Evolutionary conservation across 164 flowering plant species (phyloP).

Genomic region (Liriodendron chinense): DNA sequence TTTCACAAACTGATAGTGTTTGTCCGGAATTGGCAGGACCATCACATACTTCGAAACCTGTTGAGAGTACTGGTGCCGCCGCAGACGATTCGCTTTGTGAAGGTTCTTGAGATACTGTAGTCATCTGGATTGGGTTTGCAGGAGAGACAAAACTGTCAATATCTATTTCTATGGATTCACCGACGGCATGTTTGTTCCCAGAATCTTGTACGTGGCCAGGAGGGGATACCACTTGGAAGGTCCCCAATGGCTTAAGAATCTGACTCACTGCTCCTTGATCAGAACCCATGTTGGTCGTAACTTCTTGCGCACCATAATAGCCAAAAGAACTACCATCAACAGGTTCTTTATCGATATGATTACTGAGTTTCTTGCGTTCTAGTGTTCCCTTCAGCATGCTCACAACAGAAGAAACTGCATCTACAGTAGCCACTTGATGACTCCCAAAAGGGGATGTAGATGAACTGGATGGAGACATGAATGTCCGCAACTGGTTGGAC

Average conservation of each 20-base stretch:
- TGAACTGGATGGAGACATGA: constrained; percentile 60
- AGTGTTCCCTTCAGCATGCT: constrained; percentile 75
- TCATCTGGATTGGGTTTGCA: constrained; percentile 34
- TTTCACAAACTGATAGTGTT: constrained; percentile 41
- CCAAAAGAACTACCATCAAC: constrained; percentile 37
- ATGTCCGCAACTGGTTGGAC: constrained; percentile 37
- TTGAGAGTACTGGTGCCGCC: constrained; percentile 58
- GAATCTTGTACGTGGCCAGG: constrained; percentile 27
- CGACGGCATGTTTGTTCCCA: constrained; percentile 26
- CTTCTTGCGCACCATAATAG: constrained; percentile 34
- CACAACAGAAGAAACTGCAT: constrained; percentile 73
- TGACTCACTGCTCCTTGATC: constrained; percentile 26
- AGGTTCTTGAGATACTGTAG: constrained; percentile 53
- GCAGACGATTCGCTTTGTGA: constrained; percentile 80
- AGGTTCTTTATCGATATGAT: constrained; percentile 35
- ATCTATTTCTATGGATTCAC: constrained; percentile 34
- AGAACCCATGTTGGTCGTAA: constrained; percentile 17
- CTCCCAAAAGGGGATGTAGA: constrained; percentile 49
- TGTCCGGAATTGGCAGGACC: constrained; percentile 61
- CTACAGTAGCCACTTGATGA: constrained; percentile 35
- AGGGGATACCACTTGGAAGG: constrained; percentile 27
- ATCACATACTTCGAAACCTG: constrained; percentile 63
- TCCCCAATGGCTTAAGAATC: constrained; percentile 21
- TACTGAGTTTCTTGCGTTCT: constrained; percentile 54
- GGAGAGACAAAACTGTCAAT: constrained; percentile 43